A percentile compares a stretch with the other conserved stretches of the same genome.
phyloP scores from a whole-genome alignment of 805 yeast genomes.

The Candida endomychidarum region DNA sequence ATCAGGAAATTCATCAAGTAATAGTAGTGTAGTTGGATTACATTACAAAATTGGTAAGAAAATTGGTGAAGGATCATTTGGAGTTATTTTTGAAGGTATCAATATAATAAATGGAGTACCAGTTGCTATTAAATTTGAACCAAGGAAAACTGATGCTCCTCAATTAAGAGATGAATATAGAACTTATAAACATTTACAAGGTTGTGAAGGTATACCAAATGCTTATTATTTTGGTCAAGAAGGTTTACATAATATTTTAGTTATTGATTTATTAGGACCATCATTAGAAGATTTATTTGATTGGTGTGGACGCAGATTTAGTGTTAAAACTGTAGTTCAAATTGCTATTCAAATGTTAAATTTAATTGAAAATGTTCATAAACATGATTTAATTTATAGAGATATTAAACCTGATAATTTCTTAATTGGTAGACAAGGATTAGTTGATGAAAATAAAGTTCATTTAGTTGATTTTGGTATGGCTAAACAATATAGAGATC shows the following conservation, averaged over 20 bases:
- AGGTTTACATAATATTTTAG: slow-evolving; percentile 92
- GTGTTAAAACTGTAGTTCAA: slow-evolving; percentile 86
- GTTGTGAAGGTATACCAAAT: slow-evolving; percentile 83
- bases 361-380: slow-evolving; percentile 83
- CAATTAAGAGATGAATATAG: slow-evolving; percentile 95
- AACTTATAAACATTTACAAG: slow-evolving; percentile 85
- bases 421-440: slow-evolving; percentile 84
- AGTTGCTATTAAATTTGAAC: slow-evolving; percentile 97
- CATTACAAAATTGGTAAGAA: slow-evolving; percentile 97
- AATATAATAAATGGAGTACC: slow-evolving; percentile 88
- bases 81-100: slow-evolving; percentile 94
- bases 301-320: slow-evolving; percentile 94
- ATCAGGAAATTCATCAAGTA: slow-evolving; percentile 20
- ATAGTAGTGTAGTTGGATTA: slow-evolving; percentile 71
- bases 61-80: slow-evolving; percentile 98
- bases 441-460: slow-evolving; percentile 79
- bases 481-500: slow-evolving; percentile 98
- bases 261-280: slow-evolving; percentile 93
- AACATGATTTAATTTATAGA: slow-evolving; percentile 86
- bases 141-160: slow-evolving; percentile 95
- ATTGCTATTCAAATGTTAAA: slow-evolving; percentile 93
- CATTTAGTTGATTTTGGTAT: slow-evolving; percentile 96
- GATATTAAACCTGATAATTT: slow-evolving; percentile 98
- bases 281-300: slow-evolving; percentile 94
- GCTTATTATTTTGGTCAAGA: slow-evolving; percentile 99